These are phyloP conservation scores for Agrocybe chaxingu DNA, from an alignment of 768 basidiomycete species.

Conservation along the genomic window DNA sequence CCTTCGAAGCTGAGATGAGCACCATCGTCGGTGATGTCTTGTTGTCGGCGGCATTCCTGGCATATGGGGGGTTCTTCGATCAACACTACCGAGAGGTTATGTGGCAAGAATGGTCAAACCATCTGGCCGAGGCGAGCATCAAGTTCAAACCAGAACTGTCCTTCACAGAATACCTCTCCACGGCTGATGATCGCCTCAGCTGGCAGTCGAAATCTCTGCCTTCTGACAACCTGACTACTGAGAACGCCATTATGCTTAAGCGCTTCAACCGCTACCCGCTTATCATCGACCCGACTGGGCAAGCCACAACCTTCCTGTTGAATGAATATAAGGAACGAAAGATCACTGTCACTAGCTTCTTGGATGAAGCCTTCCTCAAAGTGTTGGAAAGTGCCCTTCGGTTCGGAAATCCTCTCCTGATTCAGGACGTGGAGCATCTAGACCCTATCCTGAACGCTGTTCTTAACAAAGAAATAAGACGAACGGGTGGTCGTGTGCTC, in stretches of 20 bases:
- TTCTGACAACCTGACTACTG: constrained; percentile 91
- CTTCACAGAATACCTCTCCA: constrained; percentile 93
- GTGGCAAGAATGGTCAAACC: constrained; percentile 94
- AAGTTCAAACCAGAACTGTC: constrained; percentile 91
- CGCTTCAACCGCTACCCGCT: constrained; percentile 97
- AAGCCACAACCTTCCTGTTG: constrained; percentile 90
- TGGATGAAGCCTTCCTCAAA: constrained; percentile 98
- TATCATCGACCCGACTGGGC: constrained; percentile 97
- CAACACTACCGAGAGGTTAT: constrained; percentile 96
- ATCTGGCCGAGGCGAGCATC: constrained; percentile 85
- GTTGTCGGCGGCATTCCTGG: constrained; percentile 92
- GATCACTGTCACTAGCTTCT: constrained; percentile 97
- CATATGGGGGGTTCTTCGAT: constrained; percentile 98
- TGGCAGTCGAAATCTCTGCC: constrained; percentile 98
- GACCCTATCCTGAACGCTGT: constrained; percentile 98
- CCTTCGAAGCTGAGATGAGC: constrained; percentile 97
- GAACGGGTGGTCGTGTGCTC: constrained; percentile 95
- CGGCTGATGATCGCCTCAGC: constrained; percentile 90
- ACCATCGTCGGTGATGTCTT: constrained; percentile 97
- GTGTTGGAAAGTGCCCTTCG: constrained; percentile 98
- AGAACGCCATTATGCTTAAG: constrained; percentile 99
- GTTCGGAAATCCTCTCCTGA: constrained; percentile 95
- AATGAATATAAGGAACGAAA: constrained; percentile 96
- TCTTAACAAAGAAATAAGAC: constrained; percentile 92
- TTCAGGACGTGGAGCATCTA: constrained; percentile 96